phyloP scores from a whole-genome alignment of 1,284 basidiomycete genomes.

The Peniophora sp. region DNA sequence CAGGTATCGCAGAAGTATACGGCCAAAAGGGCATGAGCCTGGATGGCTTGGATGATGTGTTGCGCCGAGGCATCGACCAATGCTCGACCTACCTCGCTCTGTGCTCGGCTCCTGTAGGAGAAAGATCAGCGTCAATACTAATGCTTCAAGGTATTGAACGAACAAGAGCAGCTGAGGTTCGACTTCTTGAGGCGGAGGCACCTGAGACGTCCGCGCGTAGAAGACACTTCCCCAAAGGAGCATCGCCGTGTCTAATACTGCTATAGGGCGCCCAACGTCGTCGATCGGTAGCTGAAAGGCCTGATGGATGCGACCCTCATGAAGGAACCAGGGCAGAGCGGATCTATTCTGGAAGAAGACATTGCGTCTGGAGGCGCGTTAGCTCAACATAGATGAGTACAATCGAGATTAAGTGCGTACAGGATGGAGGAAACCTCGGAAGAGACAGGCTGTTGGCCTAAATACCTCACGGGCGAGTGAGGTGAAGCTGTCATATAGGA shows the following conservation, averaged over 20 bases:
- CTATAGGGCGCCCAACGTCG: conserved; percentile 35
- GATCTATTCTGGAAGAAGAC: conserved; percentile 15
- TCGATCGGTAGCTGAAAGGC: conserved; percentile 18
- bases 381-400: not conserved
- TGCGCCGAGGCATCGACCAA: conserved; percentile 28
- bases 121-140: conserved; percentile 24
- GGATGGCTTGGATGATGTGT: conserved; percentile 44
- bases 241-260: conserved; percentile 37
- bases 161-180: no score
- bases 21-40: conserved; percentile 49
- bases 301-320: conserved; percentile 20
- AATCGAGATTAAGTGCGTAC: conserved; percentile 8
- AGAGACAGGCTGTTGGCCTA: no score
- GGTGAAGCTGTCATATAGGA: no score
- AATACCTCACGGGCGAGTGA: not conserved
- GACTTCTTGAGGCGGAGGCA: not conserved
- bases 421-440: conserved; percentile 10
- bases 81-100: conserved; percentile 26
- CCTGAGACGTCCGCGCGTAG: conserved; percentile 14
- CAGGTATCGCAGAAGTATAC: conserved; percentile 43
- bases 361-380: conserved; percentile 11
- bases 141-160: no score
- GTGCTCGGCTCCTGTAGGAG: conserved; percentile 27
- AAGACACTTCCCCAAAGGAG: conserved; percentile 43
- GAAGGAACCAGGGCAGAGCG: conserved; percentile 25